Base-by-base conservation (phyloP, 768 basidiomycete species). In the Tricholoma terreum region DNA sequence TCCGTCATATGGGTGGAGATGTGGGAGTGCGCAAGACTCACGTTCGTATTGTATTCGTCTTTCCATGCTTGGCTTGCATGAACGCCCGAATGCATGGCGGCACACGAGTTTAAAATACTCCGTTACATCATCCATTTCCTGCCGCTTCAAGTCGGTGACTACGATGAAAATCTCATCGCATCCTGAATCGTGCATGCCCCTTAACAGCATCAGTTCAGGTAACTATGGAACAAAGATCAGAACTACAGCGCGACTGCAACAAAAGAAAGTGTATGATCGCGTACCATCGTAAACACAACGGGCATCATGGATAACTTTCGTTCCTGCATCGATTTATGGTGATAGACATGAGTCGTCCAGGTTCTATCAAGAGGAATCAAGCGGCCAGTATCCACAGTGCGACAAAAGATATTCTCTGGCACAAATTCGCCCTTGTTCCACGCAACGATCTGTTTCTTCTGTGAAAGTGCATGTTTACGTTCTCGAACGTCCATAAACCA, bases 341-440 rank as follows among this genome's bases (percentile, higher is more conserved):
- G 87, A 65, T 85, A 90, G 38, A 90, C 85, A 70, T 90, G 86
- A 7, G 88, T 90, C 30, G 85, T 87, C 89, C 89, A 90, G 15
- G 87, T 88, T 58, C 89, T 80, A 77, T 89, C 87, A 63, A 90
- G 83, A 42, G 89, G 89, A 57, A 90, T 89, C 66, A 90, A 71
- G 36, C 89, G 83, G 43, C 85, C 83, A 0, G 89, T 90, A 68
- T 90, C 89, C 57, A 90, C 83, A 2, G 89, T 90, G 54, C 88
- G 81, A 65, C 85, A 87, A 65, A 90, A 90, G 58, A 90, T 80
- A 68, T 90, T 89, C 67, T 90, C 89, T 40, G 89, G 89, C 6
- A 84, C 80, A 61, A 90, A 90, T 40, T 86, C 84, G 34, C 88
- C 88, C 72, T 89, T 90, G 62, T 81, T 81, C 81, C 82, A 83